Percentiles rank a stretch among this genome's conserved stretches.
Evolutionary conservation across 371 early-diverging fungal genomes (phyloP).

Genomic region (Mucor saturninus): DNA sequence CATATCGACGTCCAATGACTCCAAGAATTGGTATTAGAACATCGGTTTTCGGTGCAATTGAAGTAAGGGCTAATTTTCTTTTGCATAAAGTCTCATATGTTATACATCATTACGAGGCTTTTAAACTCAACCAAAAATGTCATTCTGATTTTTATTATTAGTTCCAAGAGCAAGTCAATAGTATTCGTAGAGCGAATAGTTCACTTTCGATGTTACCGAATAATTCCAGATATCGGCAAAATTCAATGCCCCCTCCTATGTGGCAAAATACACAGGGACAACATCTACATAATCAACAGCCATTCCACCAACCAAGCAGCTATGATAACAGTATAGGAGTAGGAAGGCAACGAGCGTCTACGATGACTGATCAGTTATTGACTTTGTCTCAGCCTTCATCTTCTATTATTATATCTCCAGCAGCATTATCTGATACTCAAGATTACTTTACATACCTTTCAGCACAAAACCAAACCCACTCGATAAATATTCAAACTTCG

Average conservation of each 20-base stretch:
- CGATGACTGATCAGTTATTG: slow-evolving; percentile 32
- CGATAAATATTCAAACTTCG: slow-evolving; percentile 4
- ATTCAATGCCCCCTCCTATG: slow-evolving; percentile 38
- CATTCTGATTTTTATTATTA: slow-evolving; percentile 8
- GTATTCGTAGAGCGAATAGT: slow-evolving; percentile 36
- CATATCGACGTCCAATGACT: slow-evolving; percentile 42
- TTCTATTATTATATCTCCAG: background rate
- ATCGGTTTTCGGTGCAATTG: slow-evolving; percentile 55
- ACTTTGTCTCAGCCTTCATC: slow-evolving; percentile 1
- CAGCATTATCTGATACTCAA: slow-evolving; percentile 3
- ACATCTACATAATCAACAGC: background rate
- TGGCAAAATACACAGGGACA: slow-evolving; percentile 22
- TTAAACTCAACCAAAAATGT: background rate
- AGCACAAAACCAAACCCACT: slow-evolving; percentile 23
- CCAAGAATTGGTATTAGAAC: slow-evolving; percentile 54
- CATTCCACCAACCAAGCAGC: slow-evolving; percentile 6
- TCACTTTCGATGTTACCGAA: slow-evolving; percentile 9
- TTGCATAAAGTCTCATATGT: background rate
- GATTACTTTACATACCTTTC: slow-evolving; percentile 52
- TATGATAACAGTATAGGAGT: background rate
- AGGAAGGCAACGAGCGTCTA: slow-evolving; percentile 38
- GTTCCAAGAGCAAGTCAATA: slow-evolving; percentile 46
- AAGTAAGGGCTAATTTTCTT: slow-evolving; percentile 30
- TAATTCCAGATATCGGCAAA: slow-evolving; percentile 29
- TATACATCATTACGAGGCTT: background rate